A percentile compares a stretch with the other conserved stretches of the same genome.
phyloP scores from a whole-genome alignment of 1,284 basidiomycete species.

The Cutaneotrichosporon dermatis region DNA sequence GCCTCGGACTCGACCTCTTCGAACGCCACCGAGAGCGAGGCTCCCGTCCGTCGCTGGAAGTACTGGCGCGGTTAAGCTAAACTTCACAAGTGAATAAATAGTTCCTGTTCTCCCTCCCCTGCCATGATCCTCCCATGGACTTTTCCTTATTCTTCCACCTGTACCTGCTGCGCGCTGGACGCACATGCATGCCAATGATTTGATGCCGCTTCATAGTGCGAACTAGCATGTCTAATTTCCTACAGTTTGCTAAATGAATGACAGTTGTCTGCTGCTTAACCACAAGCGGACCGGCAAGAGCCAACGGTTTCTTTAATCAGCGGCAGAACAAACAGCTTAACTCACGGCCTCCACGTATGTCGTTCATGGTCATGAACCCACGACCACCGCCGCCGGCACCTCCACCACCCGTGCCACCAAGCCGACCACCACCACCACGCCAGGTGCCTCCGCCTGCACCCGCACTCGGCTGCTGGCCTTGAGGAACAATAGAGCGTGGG shows the following conservation, averaged over 20 bases:
- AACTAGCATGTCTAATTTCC: too few relatives aligned
- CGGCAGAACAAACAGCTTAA: neutral
- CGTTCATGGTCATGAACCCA: conserved; percentile 41
- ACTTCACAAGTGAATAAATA: too few relatives aligned
- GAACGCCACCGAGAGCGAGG: too few relatives aligned
- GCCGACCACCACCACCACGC: neutral
- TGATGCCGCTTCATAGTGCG: neutral
- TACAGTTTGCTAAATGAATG: too few relatives aligned
- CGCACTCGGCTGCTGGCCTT: conserved; percentile 7
- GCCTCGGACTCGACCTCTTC: too few relatives aligned
- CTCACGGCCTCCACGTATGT: conserved; percentile 38
- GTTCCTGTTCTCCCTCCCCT: too few relatives aligned
- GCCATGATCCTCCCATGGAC: too few relatives aligned
- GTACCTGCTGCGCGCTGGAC: conserved; percentile 3
- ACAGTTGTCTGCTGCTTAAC: conserved; percentile 15
- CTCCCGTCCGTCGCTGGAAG: conserved; percentile 7
- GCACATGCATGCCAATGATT: conserved; percentile 6
- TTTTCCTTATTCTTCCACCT: neutral
- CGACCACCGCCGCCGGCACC: conserved; percentile 10
- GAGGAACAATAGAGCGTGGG: conserved; percentile 22
- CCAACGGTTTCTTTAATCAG: conserved; percentile 25
- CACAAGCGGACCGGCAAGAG: conserved; percentile 36
- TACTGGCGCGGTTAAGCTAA: conserved; percentile 14
- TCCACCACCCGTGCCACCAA: conserved; percentile 8
- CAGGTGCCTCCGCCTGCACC: conserved; percentile 3